These are phyloP conservation scores for Oryza brachyantha DNA, from an alignment of 176 grass and related monocot genomes.

Conservation along the genomic window DNA sequence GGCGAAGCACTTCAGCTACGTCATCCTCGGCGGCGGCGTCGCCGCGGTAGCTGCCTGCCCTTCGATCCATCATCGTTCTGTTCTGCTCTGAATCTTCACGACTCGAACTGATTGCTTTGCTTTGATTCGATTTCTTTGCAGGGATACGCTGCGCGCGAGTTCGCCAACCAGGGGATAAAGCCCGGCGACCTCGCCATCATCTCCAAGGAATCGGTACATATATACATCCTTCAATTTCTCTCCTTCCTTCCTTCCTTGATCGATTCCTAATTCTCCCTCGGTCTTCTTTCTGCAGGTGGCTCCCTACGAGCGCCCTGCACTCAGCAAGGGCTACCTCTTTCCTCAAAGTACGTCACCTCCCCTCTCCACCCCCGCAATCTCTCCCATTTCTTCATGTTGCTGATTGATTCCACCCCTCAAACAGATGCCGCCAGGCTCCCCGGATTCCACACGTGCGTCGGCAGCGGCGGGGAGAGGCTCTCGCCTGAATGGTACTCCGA, in stretches of 20 bases:
- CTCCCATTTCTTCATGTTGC: background rate
- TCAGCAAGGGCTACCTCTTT: conserved; percentile 98
- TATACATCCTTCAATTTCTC: background rate
- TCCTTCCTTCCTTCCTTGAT: background rate
- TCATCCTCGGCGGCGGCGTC: conserved; percentile 91
- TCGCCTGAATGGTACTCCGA: conserved; percentile 85
- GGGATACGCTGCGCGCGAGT: conserved; percentile 91
- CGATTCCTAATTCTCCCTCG: background rate
- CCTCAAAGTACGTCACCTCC: conserved; percentile 58
- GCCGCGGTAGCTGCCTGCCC: conserved; percentile 72
- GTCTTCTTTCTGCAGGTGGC: conserved; percentile 62
- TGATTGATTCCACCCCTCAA: background rate
- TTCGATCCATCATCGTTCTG: no score
- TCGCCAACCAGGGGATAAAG: conserved; percentile 70
- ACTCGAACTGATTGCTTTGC: background rate
- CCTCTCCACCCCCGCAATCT: no score
- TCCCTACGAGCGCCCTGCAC: conserved; percentile 93
- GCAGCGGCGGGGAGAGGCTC: conserved; percentile 74
- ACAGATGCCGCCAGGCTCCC: conserved; percentile 86
- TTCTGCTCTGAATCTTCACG: no score
- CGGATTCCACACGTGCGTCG: conserved; percentile 85
- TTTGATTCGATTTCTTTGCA: no score
- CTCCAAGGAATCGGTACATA: conserved; percentile 91
- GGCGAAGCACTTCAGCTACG: conserved; percentile 83
- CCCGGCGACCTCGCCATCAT: conserved; percentile 90